Evolutionary conservation across 2,329 filamentous ascomycete genomes (phyloP).

Genomic region (Diatrype stigma): DNA sequence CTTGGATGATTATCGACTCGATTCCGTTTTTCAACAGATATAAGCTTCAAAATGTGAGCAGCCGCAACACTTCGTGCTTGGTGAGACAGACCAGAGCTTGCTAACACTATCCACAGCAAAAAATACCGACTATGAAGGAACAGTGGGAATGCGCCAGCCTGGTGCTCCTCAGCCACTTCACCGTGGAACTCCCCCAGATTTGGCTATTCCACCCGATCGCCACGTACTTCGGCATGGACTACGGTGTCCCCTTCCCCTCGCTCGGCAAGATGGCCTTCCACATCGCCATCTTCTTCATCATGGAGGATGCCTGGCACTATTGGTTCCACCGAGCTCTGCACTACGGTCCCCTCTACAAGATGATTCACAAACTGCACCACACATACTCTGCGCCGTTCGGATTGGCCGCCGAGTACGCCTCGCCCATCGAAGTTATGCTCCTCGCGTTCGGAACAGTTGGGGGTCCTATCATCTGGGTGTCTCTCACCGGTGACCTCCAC

Average conservation of each 20-base stretch:
- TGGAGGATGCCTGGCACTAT: constrained; percentile 99
- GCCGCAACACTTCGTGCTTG: background rate
- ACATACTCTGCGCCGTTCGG: constrained; percentile 98
- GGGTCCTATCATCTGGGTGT: constrained; percentile 77
- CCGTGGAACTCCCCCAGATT: constrained; percentile 96
- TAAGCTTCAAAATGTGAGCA: constrained; percentile 82
- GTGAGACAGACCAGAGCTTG: background rate
- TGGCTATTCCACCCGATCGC: constrained; percentile 99
- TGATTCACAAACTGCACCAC: constrained; percentile 98
- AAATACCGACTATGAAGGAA: constrained; percentile 87
- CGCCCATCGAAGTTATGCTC: constrained; percentile 93
- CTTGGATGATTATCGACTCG: constrained; percentile 88
- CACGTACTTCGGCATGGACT: constrained; percentile 84
- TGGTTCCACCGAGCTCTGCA: constrained; percentile 91
- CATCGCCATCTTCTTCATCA: constrained; percentile 87
- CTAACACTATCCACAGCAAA: constrained; percentile 44
- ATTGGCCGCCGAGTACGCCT: constrained; percentile 94
- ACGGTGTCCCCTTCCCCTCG: constrained; percentile 83
- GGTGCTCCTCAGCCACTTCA: constrained; percentile 93
- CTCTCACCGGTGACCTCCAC: constrained; percentile 80
- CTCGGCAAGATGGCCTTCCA: constrained; percentile 84
- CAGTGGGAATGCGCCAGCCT: constrained; percentile 93
- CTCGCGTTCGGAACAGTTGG: constrained; percentile 84
- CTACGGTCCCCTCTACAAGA: constrained; percentile 92
- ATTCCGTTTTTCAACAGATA: constrained; percentile 87